Conservation (phyloP, 2,329 filamentous ascomycete genomes). For the Alternaria rosae region DNA sequence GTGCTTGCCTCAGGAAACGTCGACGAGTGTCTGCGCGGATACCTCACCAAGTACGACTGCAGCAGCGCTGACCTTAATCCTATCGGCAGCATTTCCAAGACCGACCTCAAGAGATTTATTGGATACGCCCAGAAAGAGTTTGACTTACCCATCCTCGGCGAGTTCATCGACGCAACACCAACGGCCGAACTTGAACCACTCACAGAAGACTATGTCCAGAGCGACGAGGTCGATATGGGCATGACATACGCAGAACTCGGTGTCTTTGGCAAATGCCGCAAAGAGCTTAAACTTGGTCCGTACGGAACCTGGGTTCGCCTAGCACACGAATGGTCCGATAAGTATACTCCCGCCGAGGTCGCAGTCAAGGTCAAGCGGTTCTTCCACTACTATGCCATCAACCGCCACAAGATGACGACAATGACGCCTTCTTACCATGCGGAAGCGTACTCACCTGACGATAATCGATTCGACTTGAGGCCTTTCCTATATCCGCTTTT, state of each 20-base stretch:
- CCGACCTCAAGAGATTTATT: slow-evolving; percentile 75
- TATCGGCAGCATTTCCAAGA: slow-evolving; percentile 69
- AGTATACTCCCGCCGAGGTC: slow-evolving; percentile 50
- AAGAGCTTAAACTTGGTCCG: slow-evolving; percentile 57
- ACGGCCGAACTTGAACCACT: slow-evolving; percentile 67
- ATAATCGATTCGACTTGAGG: slow-evolving; percentile 64
- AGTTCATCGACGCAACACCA: slow-evolving; percentile 65
- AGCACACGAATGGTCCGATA: slow-evolving; percentile 59
- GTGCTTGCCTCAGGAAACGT: slow-evolving; percentile 73
- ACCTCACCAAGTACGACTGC: slow-evolving; percentile 77
- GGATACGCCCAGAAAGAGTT: slow-evolving; percentile 63
- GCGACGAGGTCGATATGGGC: slow-evolving; percentile 63
- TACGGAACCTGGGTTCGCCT: slow-evolving; percentile 64
- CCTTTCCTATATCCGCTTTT: slow-evolving; percentile 54
- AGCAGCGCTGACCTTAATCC: slow-evolving; percentile 60
- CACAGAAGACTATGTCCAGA: slow-evolving; percentile 60
- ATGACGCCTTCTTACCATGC: slow-evolving; percentile 42
- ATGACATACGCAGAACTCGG: slow-evolving; percentile 61
- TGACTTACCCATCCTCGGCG: slow-evolving; percentile 68
- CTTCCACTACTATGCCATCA: slow-evolving; percentile 40
- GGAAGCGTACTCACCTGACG: slow-evolving; percentile 62
- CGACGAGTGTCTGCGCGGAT: slow-evolving; percentile 61
- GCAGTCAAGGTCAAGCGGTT: slow-evolving; percentile 57
- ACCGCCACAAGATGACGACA: slow-evolving; percentile 35
- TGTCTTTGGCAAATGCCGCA: slow-evolving; percentile 62